phyloP scores from a whole-genome alignment of 2,329 filamentous ascomycete species.

The Orbilia quercus region DNA sequence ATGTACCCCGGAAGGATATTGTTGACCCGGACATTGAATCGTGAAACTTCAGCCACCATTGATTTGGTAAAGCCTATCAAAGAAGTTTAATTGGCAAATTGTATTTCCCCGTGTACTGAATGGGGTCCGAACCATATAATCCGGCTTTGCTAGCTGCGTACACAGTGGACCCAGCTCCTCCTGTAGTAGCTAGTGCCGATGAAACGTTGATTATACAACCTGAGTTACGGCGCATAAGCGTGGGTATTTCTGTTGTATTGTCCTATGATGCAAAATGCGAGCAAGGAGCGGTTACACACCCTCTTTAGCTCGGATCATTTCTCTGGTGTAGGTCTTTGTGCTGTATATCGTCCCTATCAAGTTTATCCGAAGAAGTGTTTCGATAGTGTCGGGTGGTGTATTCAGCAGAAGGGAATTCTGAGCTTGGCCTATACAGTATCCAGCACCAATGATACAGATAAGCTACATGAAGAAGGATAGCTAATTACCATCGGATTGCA shows the following conservation, averaged over 20 bases:
- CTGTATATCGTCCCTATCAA: conserved; percentile 74
- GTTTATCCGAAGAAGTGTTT: conserved; percentile 75
- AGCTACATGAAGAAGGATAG: too few relatives aligned
- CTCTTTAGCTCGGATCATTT: conserved; percentile 65
- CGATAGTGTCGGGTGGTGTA: conserved; percentile 62
- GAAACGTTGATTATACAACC: conserved; percentile 84
- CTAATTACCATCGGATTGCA: too few relatives aligned
- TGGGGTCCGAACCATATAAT: conserved; percentile 70
- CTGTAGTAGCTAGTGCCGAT: conserved; percentile 77
- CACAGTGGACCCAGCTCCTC: conserved; percentile 75
- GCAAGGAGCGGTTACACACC: conserved; percentile 48
- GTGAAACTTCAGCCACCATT: conserved; percentile 72
- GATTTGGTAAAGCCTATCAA: conserved; percentile 74
- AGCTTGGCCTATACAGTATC: conserved; percentile 25
- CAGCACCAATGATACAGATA: not conserved
- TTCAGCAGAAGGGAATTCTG: conserved; percentile 14
- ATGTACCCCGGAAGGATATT: conserved; percentile 86
- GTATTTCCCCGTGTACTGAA: conserved; percentile 57
- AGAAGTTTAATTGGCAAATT: not conserved
- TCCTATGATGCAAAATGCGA: not conserved
- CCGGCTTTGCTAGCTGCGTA: conserved; percentile 87
- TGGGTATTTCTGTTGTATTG: too few relatives aligned
- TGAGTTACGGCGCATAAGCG: conserved; percentile 58
- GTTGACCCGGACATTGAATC: conserved; percentile 77
- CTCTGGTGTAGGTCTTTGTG: conserved; percentile 68